phyloP scores from a whole-genome alignment of 176 grass and related monocot species.

The Carex littledalei region DNA sequence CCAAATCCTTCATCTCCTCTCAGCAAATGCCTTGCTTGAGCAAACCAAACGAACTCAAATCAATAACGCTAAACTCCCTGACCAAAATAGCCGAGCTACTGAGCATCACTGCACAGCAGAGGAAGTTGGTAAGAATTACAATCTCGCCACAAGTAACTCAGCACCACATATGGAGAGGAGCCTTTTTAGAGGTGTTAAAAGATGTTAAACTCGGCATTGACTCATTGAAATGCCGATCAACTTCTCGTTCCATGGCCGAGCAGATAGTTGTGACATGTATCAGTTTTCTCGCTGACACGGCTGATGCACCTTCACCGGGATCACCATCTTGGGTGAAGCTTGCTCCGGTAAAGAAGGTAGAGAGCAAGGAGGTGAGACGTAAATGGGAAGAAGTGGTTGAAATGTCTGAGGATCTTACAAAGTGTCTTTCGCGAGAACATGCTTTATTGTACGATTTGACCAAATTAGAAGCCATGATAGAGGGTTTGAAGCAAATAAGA shows the following conservation, averaged over 20 bases:
- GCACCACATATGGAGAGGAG: slow-evolving; percentile 66
- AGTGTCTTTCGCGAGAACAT: slow-evolving; percentile 37
- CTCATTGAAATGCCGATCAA: slow-evolving; percentile 20
- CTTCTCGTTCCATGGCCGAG: slow-evolving; percentile 41
- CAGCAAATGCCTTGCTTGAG: neutral
- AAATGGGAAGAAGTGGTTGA: slow-evolving; percentile 81
- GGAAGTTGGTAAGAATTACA: slow-evolving; percentile 54
- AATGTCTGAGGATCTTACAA: slow-evolving; percentile 65
- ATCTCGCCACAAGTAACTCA: slow-evolving; percentile 81
- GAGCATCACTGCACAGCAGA: slow-evolving; percentile 56
- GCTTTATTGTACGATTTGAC: slow-evolving; percentile 30
- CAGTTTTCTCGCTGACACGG: slow-evolving; percentile 35
- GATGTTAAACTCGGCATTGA: slow-evolving; percentile 49
- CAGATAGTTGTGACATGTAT: slow-evolving; percentile 57
- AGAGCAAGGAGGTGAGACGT: slow-evolving; percentile 20
- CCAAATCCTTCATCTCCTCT: slow-evolving; percentile 30
- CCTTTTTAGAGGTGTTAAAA: slow-evolving; percentile 56
- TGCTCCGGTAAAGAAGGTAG: slow-evolving; percentile 30
- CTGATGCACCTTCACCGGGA: slow-evolving; percentile 10
- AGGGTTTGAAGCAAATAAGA: slow-evolving; percentile 65
- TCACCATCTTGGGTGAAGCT: slow-evolving; percentile 78
- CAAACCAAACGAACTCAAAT: slow-evolving; percentile 18
- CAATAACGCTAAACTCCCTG: slow-evolving; percentile 42
- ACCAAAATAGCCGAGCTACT: slow-evolving; percentile 54
- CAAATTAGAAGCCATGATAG: slow-evolving; percentile 72